Base-by-base conservation (phyloP, 352 stramenopile genomes). In the Chrysophaeum taylorii region DNA sequence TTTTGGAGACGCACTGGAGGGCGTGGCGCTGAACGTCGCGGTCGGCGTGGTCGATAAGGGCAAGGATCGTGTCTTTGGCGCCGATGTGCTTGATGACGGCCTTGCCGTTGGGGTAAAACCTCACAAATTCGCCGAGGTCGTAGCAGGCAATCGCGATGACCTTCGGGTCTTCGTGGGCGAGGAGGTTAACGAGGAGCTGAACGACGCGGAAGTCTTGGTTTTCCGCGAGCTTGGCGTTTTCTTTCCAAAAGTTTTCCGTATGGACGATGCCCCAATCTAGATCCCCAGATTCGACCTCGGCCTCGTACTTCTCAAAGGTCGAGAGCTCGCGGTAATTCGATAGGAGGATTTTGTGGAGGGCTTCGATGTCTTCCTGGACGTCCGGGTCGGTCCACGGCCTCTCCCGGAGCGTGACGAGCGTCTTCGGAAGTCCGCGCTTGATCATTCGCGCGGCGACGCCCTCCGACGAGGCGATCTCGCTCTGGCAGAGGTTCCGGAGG, bases 241-340 rank as follows among this genome's bases (percentile, higher is more conserved):
- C 93, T 72, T 94, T 94, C 91, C 95, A 98, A 78, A 98, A 98
- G 68, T 96, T 96, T 78, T 98, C 93, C 42, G 92, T 97, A 81
- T 98, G 94, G 23, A 94, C 83, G 36, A 95, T 83, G 35, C 94
- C 93, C 94, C 94, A 98, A 79, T 94, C 88, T 5, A 98, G 76
- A 50, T 89, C 83, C 15, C 92, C 93, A 35, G 90, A 95, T 70
- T 92, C 87, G 12, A 98, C 81, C 78, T 98, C 92, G 76, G 94
- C 95, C 73, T 94, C 89, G 76, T 97, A 98, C 14, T 93, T 87
- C 76, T 97, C 93, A 88, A 95, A 97, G 37, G 92, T 94, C 69
- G 86, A 96, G 76, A 90, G 85, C 61, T 90, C 83, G 53, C 85
- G 81, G 73, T 86, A 89, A 67, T 88, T 88, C 23, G 81, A 71